phyloP scores from a whole-genome alignment of 208 protist species.

The Leishmania lainsoni region DNA sequence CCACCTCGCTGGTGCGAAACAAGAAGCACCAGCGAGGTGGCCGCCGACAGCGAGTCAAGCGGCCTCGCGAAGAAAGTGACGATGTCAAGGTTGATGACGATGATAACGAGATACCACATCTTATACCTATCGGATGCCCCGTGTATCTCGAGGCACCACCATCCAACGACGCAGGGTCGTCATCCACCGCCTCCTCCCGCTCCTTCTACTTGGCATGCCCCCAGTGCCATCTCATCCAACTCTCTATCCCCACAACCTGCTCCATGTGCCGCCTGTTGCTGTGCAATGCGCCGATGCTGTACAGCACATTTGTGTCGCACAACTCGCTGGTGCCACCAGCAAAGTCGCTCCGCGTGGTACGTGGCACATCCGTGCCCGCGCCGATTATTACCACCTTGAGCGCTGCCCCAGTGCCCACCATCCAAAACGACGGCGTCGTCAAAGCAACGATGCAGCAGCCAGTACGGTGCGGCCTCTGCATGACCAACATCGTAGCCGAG shows the following conservation, averaged over 20 bases:
- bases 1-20: conserved; percentile 15
- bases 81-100: neutral
- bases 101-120: conserved; percentile 15
- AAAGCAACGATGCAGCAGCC: conserved; percentile 1
- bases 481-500: conserved; percentile 3
- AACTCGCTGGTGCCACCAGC: conserved; percentile 59
- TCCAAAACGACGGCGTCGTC: neutral
- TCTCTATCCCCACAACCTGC: conserved; percentile 72
- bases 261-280: conserved; percentile 75
- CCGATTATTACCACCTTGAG: neutral
- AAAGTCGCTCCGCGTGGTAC: conserved; percentile 14
- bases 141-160: conserved; percentile 36
- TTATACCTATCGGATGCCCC: conserved; percentile 79
- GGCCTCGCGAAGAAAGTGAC: conserved; percentile 2
- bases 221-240: conserved; percentile 77
- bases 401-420: neutral
- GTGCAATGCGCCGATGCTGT: conserved; percentile 69
- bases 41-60: conserved; percentile 8
- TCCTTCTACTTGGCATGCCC: conserved; percentile 65
- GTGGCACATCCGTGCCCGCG: neutral
- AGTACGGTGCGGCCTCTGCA: conserved; percentile 20
- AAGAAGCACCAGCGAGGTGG: conserved; percentile 5
- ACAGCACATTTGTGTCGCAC: conserved; percentile 62
- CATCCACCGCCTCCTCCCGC: neutral
- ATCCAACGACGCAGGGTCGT: neutral